Percentiles rank a stretch among this genome's conserved stretches.
Conservation (phyloP, 768 basidiomycete species). For the Tricholomella constricta region DNA sequence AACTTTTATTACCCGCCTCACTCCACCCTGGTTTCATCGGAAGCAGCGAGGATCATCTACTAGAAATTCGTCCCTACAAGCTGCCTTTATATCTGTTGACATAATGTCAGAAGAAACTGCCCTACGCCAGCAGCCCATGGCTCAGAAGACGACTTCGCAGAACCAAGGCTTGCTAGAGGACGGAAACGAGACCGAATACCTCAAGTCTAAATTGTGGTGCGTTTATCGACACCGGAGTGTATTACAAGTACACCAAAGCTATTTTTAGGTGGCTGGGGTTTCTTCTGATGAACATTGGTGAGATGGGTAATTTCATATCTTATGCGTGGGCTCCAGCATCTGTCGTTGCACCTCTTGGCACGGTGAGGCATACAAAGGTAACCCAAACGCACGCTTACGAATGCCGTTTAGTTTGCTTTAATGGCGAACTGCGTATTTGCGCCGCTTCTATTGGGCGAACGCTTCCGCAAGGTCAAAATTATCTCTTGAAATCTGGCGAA, state of each 20-base stretch:
- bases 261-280: constrained; percentile 84
- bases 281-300: constrained; percentile 86
- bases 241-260: background rate
- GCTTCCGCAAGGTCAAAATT: constrained; percentile 67
- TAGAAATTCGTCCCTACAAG: constrained; percentile 1
- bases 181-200: constrained; percentile 70
- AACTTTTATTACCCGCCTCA: constrained; percentile 35
- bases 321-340: constrained; percentile 91
- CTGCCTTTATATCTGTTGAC: constrained; percentile 39
- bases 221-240: constrained; percentile 17
- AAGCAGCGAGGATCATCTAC: constrained; percentile 13
- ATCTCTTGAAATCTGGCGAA: constrained; percentile 12
- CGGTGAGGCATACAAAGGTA: constrained; percentile 51
- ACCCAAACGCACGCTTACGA: constrained; percentile 10
- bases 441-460: constrained; percentile 80
- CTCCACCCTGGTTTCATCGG: constrained; percentile 33
- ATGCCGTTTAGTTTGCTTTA: constrained; percentile 68
- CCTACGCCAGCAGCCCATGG: constrained; percentile 20
- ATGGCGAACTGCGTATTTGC: constrained; percentile 95
- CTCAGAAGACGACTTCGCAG: constrained; percentile 2
- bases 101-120: constrained; percentile 41
- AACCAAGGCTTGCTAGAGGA: constrained; percentile 31
- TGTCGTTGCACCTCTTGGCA: constrained; percentile 95
- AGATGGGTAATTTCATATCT: constrained; percentile 87
- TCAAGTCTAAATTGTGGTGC: constrained; percentile 84